Evolutionary conservation across 345 rosid species (phyloP).

Genomic region (Dipteronia dyeriana): DNA sequence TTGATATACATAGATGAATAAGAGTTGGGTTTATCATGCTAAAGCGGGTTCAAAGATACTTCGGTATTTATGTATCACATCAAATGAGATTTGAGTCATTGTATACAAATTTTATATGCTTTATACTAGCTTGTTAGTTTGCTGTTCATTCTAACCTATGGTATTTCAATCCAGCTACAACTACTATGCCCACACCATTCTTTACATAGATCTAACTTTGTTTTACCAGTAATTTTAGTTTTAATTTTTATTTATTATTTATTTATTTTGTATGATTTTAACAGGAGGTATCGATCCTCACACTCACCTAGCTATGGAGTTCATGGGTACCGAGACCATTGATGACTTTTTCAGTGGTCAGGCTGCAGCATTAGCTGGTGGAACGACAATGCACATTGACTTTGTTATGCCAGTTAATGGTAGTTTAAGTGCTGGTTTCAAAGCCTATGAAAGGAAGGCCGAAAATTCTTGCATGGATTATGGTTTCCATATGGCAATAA

Average conservation of each 20-base stretch:
- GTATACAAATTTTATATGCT: background rate
- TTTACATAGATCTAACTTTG: conserved; percentile 6
- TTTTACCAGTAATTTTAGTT: background rate
- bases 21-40: background rate
- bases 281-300: conserved; percentile 98
- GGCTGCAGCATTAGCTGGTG: conserved; percentile 99
- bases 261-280: conserved; percentile 4
- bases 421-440: conserved; percentile 69
- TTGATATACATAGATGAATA: background rate
- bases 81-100: background rate
- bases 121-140: background rate
- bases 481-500: conserved; percentile 95
- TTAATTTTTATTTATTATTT: background rate
- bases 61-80: background rate
- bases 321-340: conserved; percentile 70
- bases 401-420: conserved; percentile 86
- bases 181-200: background rate
- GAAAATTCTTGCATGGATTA: conserved; percentile 86
- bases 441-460: conserved; percentile 73
- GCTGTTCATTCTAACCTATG: conserved; percentile 9
- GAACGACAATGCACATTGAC: conserved; percentile 98
- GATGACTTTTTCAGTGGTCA: conserved; percentile 98
- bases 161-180: background rate
- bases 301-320: conserved; percentile 81
- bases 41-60: background rate